Base-by-base conservation (phyloP, 768 basidiomycete genomes). In the Phallus indusiatus region DNA sequence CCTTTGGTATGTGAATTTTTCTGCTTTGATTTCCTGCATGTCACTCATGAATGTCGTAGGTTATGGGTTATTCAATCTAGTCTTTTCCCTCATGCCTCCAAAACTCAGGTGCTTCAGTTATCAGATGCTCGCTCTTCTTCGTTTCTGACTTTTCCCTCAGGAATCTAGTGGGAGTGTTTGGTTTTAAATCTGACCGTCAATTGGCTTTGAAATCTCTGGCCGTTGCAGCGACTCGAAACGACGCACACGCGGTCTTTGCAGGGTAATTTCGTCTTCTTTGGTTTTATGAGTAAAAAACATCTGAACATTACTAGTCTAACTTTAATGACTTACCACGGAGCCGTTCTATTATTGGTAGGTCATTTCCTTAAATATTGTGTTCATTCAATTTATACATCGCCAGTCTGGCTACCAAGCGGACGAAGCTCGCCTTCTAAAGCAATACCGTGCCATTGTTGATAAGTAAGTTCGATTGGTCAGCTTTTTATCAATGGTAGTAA, bases 241-340 rank as follows among this genome's bases (percentile, higher is more conserved):
- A 91, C 62, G 82, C 87, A 1, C 90, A 92, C 72, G 74, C 82
- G 7, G 81, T 87, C 11, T 90, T 90, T 67, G 78, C 89, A 21
- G 86, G 88, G 86, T 87, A 61, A 36, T 35, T 42, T 55, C 17
- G n/a, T 47, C 52, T 16, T 17, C n/a, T 10, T 21, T n/a, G 5
- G 12, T 53, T 17, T 24, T 42, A 42, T 20, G 52, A 46, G 10
- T 63, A 11, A 53, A 54, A 22, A 28, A 7, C 28, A n/a, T n/a
- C 51, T 51, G 65, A 33, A 18, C n/a, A 47, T 16, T 57, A 86
- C 17, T 57, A 86, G 86, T 14, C 72, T 91, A n/a, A 80, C 86
- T 0, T 70, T 92, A 8, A 90, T 92, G 86, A 86, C 86, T 2
- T 90, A 90, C 66, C 75, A 87, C 55, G 85, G 88, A 24, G 77